Conservation (phyloP, 305 asterid genomes). For the Ilex paraguariensis region DNA sequence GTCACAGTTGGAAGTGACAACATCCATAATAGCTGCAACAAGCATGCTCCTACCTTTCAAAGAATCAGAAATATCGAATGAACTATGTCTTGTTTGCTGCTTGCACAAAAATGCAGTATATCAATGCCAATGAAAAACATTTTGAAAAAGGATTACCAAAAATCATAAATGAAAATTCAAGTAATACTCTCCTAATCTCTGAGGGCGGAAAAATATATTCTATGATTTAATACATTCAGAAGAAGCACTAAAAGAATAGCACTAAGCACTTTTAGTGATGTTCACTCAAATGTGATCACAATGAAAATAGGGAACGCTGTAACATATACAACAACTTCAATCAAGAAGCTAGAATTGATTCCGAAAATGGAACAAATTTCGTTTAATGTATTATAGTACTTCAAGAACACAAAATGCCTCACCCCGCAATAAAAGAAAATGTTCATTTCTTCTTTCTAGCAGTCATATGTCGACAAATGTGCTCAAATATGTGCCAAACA, state of each 20-base stretch:
- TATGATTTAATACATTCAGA: not conserved
- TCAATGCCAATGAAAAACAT: conserved; percentile 26
- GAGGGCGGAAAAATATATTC: conserved; percentile 6
- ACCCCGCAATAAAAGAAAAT: no score
- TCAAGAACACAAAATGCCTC: no score
- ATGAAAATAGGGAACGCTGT: not conserved
- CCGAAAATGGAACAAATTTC: no score
- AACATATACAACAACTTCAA: no score
- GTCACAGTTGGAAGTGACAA: conserved; percentile 84
- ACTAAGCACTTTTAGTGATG: not conserved
- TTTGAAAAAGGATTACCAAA: conserved; percentile 6
- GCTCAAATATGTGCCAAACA: no score
- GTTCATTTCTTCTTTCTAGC: no score
- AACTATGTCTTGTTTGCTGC: conserved; percentile 74
- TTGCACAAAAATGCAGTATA: conserved; percentile 38
- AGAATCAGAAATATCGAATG: conserved; percentile 67
- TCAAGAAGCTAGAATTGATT: no score
- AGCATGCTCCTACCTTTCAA: conserved; percentile 99
- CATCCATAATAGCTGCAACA: conserved; percentile 93
- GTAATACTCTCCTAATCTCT: conserved; percentile 6
- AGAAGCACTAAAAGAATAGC: not conserved
- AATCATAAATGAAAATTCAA: conserved; percentile 8
- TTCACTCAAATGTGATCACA: not conserved
- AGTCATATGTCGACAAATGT: no score
- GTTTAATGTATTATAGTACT: no score